These are phyloP conservation scores for Lasiosphaeris hirsuta DNA, from an alignment of 495 filamentous ascomycete genomes.

Conservation along the genomic window DNA sequence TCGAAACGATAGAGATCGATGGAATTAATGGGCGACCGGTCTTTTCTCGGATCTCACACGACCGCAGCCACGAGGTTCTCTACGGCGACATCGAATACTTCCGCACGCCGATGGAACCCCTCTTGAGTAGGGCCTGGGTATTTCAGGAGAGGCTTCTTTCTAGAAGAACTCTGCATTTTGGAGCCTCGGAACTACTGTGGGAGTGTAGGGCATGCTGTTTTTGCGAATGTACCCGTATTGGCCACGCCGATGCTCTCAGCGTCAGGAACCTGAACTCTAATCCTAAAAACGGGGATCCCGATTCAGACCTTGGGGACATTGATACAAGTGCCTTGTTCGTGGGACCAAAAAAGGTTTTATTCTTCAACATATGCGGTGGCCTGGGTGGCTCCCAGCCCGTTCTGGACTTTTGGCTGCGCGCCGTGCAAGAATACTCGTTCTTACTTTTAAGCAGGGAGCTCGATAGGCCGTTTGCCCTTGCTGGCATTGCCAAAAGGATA, in stretches of 20 bases:
- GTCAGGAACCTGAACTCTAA: slow-evolving; percentile 6
- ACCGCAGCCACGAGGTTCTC: slow-evolving; percentile 17
- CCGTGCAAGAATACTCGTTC: slow-evolving; percentile 22
- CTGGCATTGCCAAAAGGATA: slow-evolving; percentile 14
- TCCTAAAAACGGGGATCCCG: not conserved
- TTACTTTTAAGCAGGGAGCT: slow-evolving; percentile 11
- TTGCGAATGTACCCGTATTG: slow-evolving; percentile 27
- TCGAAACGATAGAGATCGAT: slow-evolving; percentile 22
- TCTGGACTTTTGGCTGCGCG: slow-evolving; percentile 22
- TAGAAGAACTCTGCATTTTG: slow-evolving; percentile 28
- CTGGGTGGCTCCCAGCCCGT: not conserved
- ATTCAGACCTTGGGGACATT: not conserved
- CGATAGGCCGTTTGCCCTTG: slow-evolving; percentile 17
- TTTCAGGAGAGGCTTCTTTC: slow-evolving; percentile 35
- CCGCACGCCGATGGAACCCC: slow-evolving; percentile 14
- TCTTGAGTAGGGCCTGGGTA: slow-evolving; percentile 30
- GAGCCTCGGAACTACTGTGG: slow-evolving; percentile 29
- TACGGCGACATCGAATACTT: slow-evolving; percentile 18
- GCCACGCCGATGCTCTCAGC: slow-evolving; percentile 11
- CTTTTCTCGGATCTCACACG: slow-evolving; percentile 12
- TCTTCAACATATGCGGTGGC: slow-evolving; percentile 6
- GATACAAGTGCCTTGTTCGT: not conserved
- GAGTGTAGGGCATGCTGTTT: slow-evolving; percentile 26
- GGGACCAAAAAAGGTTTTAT: slow-evolving; percentile 16
- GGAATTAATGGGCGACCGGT: not conserved